A percentile compares a stretch with the other conserved stretches of the same genome.
Evolutionary conservation across 2,329 filamentous ascomycete species (phyloP).

Genomic region (Lomentospora prolificans): DNA sequence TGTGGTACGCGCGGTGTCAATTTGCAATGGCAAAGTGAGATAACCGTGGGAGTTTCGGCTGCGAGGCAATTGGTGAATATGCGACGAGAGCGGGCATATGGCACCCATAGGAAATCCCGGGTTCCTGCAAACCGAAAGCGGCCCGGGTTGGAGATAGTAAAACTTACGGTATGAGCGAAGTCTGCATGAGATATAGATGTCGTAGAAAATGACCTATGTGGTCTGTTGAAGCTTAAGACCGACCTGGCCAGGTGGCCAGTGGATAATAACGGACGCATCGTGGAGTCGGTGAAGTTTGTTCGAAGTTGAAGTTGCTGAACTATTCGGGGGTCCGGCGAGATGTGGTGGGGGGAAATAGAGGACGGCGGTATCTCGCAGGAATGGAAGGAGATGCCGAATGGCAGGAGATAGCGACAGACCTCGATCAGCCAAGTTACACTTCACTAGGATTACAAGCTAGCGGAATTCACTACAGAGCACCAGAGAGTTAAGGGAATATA

Average conservation of each 20-base stretch:
- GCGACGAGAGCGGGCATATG: no score
- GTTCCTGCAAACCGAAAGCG: no score
- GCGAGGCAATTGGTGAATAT: no score
- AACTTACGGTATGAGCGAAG: conserved; percentile 36
- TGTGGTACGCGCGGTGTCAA: not conserved
- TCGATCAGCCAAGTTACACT: no score
- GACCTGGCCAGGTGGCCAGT: not conserved
- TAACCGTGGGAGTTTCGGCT: no score
- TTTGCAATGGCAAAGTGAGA: no score
- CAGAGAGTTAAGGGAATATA: no score
- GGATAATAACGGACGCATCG: not conserved
- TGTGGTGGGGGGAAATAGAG: not conserved
- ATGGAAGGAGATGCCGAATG: not conserved
- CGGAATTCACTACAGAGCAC: no score
- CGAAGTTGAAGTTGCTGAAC: not conserved
- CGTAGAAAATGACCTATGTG: conserved; percentile 16
- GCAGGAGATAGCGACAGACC: no score
- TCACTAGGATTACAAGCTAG: no score
- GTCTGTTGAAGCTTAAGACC: not conserved
- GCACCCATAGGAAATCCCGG: no score
- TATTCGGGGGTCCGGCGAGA: not conserved
- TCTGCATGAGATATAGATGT: conserved; percentile 20
- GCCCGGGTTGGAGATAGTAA: not conserved
- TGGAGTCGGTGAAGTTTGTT: not conserved
- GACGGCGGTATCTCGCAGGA: not conserved